These are phyloP conservation scores for Pulicaria dysenterica DNA, from an alignment of 129 eudicot genomes.

Conservation along the genomic window DNA sequence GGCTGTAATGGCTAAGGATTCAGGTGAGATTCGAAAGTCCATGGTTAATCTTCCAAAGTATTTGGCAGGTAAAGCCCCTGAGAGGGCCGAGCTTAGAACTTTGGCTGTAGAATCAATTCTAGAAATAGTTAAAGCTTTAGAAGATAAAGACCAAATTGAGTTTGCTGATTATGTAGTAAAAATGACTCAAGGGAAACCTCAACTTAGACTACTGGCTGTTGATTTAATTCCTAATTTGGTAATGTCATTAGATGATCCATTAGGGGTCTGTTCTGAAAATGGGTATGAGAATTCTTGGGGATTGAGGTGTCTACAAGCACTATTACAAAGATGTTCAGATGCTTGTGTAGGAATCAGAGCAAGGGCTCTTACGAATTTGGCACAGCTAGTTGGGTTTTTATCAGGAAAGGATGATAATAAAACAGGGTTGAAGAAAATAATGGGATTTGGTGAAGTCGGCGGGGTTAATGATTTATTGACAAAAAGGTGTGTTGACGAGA, in stretches of 20 bases:
- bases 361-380: constrained; percentile 78
- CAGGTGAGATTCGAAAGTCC: constrained; percentile 55
- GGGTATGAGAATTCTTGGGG: constrained; percentile 66
- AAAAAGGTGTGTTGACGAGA: constrained; percentile 81
- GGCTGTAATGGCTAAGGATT: constrained; percentile 51
- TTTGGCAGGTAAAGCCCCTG: constrained; percentile 75
- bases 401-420: constrained; percentile 45
- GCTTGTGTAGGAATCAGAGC: constrained; percentile 74
- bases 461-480: constrained; percentile 54
- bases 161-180: constrained; percentile 78
- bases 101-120: constrained; percentile 81
- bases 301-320: constrained; percentile 64
- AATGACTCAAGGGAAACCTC: constrained; percentile 76
- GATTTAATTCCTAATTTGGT: constrained; percentile 64
- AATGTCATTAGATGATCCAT: constrained; percentile 49
- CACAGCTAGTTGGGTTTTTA: constrained; percentile 61
- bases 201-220: constrained; percentile 74
- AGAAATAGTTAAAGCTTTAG: constrained; percentile 67
- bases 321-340: constrained; percentile 80
- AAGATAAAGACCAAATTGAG: constrained; percentile 53
- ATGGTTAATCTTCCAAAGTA: constrained; percentile 69
- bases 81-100: constrained; percentile 77
- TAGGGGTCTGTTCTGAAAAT: constrained; percentile 37
- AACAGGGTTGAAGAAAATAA: constrained; percentile 49
- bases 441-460: constrained; percentile 58